Evolutionary conservation across 768 basidiomycete species (phyloP), one percentile per base, ranked within the genome.

Genomic region (Mycena albidolilacea): DNA sequence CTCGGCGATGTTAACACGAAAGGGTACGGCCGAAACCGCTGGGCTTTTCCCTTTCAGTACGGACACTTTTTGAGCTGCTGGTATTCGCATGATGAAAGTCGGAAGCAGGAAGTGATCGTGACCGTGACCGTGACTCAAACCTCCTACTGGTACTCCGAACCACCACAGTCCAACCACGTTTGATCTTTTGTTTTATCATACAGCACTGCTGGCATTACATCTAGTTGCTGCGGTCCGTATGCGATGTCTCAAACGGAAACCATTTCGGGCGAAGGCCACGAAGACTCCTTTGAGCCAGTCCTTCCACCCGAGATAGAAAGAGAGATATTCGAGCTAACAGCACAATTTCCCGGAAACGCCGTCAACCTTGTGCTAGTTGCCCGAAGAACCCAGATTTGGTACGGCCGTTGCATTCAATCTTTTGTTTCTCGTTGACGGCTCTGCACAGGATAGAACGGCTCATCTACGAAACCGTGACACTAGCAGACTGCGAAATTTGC

Each of bases 1-100:
- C 60, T 80, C 77, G n/a, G 86, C 84, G 17, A 78, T 48, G 77
- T 78, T 39, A 82, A 67, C 71, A 82, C 67, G 70, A 21, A 75
- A 69, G 55, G 65, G 63, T 7, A 17, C 39, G 60, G 38, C 38
- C 10, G 67, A 57, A 30, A 30, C 30, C 30, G 4, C 30, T 30
- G 30, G 30, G 50, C 58, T 44, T 44, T 38, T 55, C 15, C 35
- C 14, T 64, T 63, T 41, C 5, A n/a, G 30, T 6, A 39, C 23
- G 2, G n/a, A 23, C 14, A 10, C 17, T 54, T 48, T 9, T 14
- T 19, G 38, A 38, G 60, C 6, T 8, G 14, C 12, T 48, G 64
- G 61, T 30, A 7, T 54, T 64, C 12, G 59, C 71, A 72, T 75
- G 64, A 44, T 7, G 39, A 67, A 64, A 52, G 21, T 46, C 35